phyloP scores from a whole-genome alignment of 345 rosid genomes.

The Pistacia atlantica region DNA sequence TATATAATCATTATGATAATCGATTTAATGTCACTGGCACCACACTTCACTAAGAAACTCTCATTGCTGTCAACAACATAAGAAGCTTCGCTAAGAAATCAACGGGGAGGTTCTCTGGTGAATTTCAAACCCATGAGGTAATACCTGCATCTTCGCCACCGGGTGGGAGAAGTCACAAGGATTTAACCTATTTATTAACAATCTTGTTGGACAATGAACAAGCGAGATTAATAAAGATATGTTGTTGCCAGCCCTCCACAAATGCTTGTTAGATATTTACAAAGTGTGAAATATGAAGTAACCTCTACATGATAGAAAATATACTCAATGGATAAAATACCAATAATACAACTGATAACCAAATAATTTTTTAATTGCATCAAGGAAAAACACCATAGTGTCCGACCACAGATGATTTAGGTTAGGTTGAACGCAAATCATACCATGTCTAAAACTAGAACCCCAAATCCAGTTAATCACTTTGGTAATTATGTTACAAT shows the following conservation, averaged over 20 bases:
- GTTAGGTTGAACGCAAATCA: not conserved
- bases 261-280: not conserved
- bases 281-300: not conserved
- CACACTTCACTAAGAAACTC: not conserved
- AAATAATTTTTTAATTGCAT: not conserved
- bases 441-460: not conserved
- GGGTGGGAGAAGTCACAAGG: too few relatives aligned
- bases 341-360: too few relatives aligned
- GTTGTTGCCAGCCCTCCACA: not conserved
- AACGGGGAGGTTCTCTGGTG: not conserved
- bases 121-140: not conserved
- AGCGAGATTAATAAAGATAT: not conserved
- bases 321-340: not conserved
- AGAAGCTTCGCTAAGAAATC: not conserved
- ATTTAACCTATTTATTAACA: not conserved
- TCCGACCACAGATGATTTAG: not conserved
- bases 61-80: not conserved
- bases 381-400: not conserved
- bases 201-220: not conserved
- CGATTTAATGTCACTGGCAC: not conserved
- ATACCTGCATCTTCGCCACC: not conserved
- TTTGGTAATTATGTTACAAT: too few relatives aligned
- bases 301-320: not conserved
- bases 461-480: not conserved
- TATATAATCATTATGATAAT: not conserved